Conservation (phyloP, 345 rosid genomes). For the Eucalyptus marginata region DNA sequence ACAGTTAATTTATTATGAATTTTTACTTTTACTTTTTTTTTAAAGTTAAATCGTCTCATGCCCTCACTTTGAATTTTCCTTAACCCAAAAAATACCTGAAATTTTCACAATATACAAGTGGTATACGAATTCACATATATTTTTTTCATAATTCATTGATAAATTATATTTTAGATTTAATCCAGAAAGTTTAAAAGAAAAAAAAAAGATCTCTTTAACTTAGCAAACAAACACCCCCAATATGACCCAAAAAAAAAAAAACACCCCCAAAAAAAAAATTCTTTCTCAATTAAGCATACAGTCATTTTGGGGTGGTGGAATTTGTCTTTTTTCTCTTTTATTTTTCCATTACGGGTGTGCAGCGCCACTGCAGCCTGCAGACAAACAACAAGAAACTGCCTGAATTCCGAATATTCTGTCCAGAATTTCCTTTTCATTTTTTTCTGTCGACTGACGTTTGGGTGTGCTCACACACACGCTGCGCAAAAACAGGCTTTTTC, state of each 20-base stretch:
- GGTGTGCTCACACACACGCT: neutral
- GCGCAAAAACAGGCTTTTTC: conserved; percentile 52
- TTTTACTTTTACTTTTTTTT: neutral
- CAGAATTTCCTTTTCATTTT: neutral
- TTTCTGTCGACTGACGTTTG: neutral
- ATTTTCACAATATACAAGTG: neutral
- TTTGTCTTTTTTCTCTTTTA: neutral
- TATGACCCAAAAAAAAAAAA: neutral
- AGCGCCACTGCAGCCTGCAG: neutral
- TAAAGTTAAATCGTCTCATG: neutral
- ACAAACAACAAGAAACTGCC: neutral
- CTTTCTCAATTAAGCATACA: neutral
- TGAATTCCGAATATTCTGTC: neutral
- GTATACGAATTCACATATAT: neutral
- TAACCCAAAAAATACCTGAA: neutral
- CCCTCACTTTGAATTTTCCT: neutral
- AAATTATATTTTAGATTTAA: neutral
- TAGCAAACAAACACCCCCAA: neutral
- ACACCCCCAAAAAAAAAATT: too few relatives aligned
- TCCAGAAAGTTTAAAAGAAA: neutral
- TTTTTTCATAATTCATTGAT: neutral
- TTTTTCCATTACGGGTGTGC: neutral
- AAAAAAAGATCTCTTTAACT: neutral
- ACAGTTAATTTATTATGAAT: neutral
- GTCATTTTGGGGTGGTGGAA: neutral